Conservation (phyloP, 148 eudicot genomes). For the Persicaria tinctoria region DNA sequence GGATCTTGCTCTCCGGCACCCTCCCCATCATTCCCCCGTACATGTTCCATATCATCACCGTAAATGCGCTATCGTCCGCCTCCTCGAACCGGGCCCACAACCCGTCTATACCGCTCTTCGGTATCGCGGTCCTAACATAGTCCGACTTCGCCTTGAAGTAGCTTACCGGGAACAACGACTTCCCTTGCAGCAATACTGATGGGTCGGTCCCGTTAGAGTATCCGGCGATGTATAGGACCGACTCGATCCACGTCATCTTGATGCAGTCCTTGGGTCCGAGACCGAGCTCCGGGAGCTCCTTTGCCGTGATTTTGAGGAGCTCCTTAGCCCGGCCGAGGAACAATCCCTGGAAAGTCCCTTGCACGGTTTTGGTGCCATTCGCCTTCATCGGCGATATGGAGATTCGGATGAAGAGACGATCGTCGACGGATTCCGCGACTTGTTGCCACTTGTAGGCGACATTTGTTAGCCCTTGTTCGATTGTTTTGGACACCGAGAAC, state of each 20-base stretch:
- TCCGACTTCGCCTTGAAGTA: constrained; percentile 16
- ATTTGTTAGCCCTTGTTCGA: constrained; percentile 11
- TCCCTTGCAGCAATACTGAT: neutral
- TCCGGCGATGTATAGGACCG: constrained; percentile 13
- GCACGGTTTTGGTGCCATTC: neutral
- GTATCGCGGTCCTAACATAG: constrained; percentile 1
- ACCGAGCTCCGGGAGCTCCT: constrained; percentile 12
- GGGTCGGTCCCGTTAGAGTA: constrained; percentile 7
- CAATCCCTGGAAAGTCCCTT: neutral
- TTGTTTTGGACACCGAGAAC: constrained; percentile 9
- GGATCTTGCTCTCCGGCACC: constrained; percentile 3
- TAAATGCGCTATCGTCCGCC: neutral
- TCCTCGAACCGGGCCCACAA: constrained; percentile 6
- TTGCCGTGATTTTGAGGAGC: neutral
- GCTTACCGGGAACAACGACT: neutral
- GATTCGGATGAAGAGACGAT: constrained; percentile 8
- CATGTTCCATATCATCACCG: constrained; percentile 7
- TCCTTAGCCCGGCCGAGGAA: constrained; percentile 8
- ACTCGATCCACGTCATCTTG: constrained; percentile 16
- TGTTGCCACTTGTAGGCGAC: constrained; percentile 14
- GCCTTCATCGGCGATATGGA: neutral
- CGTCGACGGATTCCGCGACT: constrained; percentile 5
- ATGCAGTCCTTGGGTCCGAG: constrained; percentile 1
- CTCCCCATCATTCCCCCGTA: constrained; percentile 14
- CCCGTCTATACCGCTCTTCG: neutral